Conservation (phyloP, 1,139 yeast genomes). For the Debaryomyces fabryi region DNA sequence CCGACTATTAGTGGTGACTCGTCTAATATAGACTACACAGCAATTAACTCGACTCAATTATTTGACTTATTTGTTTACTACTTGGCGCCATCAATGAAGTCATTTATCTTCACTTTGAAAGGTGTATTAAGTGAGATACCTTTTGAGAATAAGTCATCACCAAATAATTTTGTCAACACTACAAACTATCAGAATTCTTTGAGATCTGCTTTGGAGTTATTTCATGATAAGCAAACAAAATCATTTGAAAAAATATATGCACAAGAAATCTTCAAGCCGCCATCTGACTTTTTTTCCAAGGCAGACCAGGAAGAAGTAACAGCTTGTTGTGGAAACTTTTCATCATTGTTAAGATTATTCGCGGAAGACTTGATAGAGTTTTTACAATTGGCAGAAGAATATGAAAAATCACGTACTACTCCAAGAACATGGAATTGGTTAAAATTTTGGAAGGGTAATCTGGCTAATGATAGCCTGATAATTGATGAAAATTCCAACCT, state of each 20-base stretch:
- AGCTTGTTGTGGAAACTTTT: slow-evolving; percentile 82
- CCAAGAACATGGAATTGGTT: slow-evolving; percentile 53
- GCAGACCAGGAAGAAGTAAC: slow-evolving; percentile 80
- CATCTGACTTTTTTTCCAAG: slow-evolving; percentile 43
- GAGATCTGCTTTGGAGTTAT: slow-evolving; percentile 53
- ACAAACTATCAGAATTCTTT: slow-evolving; percentile 53
- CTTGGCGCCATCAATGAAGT: slow-evolving; percentile 73
- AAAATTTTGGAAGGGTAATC: slow-evolving; percentile 44
- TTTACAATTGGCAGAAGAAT: slow-evolving; percentile 49
- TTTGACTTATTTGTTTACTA: slow-evolving; percentile 67
- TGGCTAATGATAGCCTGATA: slow-evolving; percentile 6
- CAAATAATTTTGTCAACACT: slow-evolving; percentile 38
- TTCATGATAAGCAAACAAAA: slow-evolving; percentile 55
- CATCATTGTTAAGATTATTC: slow-evolving; percentile 64
- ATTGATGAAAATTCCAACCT: slow-evolving; percentile 10
- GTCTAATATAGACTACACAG: slow-evolving; percentile 24
- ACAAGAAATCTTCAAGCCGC: slow-evolving; percentile 54
- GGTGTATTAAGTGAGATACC: slow-evolving; percentile 65
- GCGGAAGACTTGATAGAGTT: slow-evolving; percentile 59
- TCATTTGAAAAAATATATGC: slow-evolving; percentile 62
- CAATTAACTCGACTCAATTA: slow-evolving; percentile 50
- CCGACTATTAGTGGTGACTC: neutral
- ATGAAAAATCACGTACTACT: slow-evolving; percentile 30
- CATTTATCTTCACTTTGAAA: slow-evolving; percentile 64
- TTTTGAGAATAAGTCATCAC: slow-evolving; percentile 42